phyloP scores from a whole-genome alignment of 306 rosid genomes.

The apple (Malus domestica) region DNA sequence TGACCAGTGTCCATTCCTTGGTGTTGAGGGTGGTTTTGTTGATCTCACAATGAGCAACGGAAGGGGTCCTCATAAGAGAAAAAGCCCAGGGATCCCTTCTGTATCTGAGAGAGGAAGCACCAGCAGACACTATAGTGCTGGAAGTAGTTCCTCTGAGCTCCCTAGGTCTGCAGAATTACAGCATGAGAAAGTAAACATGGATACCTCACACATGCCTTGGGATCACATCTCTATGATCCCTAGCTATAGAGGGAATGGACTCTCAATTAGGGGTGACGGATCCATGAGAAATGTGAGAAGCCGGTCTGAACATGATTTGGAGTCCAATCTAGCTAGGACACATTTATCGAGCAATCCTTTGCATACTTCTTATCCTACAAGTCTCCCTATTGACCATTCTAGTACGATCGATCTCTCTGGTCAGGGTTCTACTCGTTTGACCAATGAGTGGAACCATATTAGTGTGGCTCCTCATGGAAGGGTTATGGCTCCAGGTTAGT shows the following conservation, averaged over 20 bases:
- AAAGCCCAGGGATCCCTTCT: conserved; percentile 75
- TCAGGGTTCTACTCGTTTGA: conserved; percentile 38
- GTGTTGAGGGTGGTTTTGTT: conserved; percentile 49
- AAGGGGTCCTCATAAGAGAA: conserved; percentile 70
- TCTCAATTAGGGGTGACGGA: conserved; percentile 61
- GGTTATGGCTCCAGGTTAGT: conserved; percentile 44
- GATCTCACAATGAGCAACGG: conserved; percentile 72
- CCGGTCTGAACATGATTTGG: conserved; percentile 66
- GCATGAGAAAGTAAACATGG: conserved; percentile 57
- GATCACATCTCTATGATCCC: conserved; percentile 52
- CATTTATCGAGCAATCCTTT: conserved; percentile 46
- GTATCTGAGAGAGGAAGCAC: conserved; percentile 68
- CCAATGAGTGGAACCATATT: conserved; percentile 68
- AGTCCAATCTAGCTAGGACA: conserved; percentile 52
- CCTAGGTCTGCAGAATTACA: conserved; percentile 49
- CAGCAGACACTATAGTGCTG: conserved; percentile 53
- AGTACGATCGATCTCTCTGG: conserved; percentile 41
- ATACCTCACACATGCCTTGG: conserved; percentile 69
- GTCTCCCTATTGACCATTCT: conserved; percentile 44
- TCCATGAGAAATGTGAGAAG: conserved; percentile 78
- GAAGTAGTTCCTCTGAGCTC: conserved; percentile 59
- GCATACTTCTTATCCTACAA: conserved; percentile 35
- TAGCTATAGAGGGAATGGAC: conserved; percentile 53
- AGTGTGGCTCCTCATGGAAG: conserved; percentile 48
- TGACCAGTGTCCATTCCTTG: conserved; percentile 56